phyloP scores from a whole-genome alignment of 805 yeast species.

The Candida sanyiensis region DNA sequence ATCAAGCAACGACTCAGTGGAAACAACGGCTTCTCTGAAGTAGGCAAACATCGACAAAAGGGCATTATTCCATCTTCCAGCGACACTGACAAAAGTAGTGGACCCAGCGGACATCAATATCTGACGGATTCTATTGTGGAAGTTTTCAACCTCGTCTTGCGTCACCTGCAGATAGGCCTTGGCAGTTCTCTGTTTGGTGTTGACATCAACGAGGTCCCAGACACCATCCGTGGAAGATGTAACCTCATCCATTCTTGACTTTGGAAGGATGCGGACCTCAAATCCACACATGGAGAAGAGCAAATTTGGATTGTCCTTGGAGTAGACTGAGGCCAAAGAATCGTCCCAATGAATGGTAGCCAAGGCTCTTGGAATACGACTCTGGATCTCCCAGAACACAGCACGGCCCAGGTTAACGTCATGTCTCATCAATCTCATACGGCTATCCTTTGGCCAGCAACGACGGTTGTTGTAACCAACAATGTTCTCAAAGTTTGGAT shows the following conservation, averaged over 20 bases:
- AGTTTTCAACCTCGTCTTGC: constrained; percentile 69
- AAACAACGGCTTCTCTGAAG: constrained; percentile 86
- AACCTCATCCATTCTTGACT: constrained; percentile 48
- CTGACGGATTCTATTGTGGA: constrained; percentile 80
- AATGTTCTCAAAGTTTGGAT: constrained; percentile 83
- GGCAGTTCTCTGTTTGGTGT: constrained; percentile 80
- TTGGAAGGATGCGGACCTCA: constrained; percentile 86
- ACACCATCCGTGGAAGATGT: constrained; percentile 70
- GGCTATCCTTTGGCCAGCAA: constrained; percentile 91
- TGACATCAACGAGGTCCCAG: constrained; percentile 77
- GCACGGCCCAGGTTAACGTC: constrained; percentile 94
- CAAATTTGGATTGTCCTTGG: constrained; percentile 83
- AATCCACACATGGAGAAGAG: constrained; percentile 92
- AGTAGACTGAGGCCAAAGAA: constrained; percentile 80
- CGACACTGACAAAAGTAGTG: constrained; percentile 89
- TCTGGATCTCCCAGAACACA: constrained; percentile 81
- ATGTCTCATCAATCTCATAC: constrained; percentile 85
- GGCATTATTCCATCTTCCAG: constrained; percentile 94
- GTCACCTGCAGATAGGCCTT: constrained; percentile 82
- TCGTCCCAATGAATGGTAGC: constrained; percentile 74
- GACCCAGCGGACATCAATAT: constrained; percentile 94
- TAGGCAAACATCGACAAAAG: constrained; percentile 80
- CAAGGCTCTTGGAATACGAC: constrained; percentile 72
- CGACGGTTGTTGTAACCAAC: constrained; percentile 82
- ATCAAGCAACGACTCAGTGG: constrained; percentile 75